Evolutionary conservation across 169 alveolate genomes (phyloP).

Genomic region (Cryptosporidium muris): DNA sequence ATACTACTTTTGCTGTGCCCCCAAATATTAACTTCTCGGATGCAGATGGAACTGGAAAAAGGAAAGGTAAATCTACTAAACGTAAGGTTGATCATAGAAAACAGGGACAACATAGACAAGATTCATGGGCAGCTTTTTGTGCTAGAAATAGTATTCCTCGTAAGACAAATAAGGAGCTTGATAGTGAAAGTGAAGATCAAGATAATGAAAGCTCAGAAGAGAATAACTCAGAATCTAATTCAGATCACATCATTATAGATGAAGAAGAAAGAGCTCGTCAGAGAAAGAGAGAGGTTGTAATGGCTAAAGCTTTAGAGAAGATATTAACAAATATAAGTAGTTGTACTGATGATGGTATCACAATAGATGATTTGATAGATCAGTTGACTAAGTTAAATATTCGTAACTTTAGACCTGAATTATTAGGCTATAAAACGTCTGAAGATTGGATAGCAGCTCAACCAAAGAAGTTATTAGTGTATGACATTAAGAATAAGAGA

Average conservation of each 20-base stretch:
- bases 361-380: conserved; percentile 8
- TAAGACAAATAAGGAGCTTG: conserved; percentile 1
- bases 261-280: conserved; percentile 18
- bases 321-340: conserved; percentile 29
- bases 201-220: neutral
- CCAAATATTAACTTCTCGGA: conserved; percentile 53
- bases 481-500: conserved; percentile 16
- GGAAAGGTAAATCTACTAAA: conserved; percentile 22
- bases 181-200: conserved; percentile 4
- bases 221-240: neutral
- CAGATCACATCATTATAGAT: conserved; percentile 1
- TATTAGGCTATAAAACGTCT: conserved; percentile 41
- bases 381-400: conserved; percentile 45
- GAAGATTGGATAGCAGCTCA: conserved; percentile 58
- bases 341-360: conserved; percentile 31
- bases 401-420: conserved; percentile 49
- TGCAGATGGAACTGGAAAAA: conserved; percentile 64
- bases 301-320: conserved; percentile 58
- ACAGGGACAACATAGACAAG: conserved; percentile 20
- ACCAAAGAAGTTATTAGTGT: conserved; percentile 17
- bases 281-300: conserved; percentile 41
- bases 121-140: conserved; percentile 70
- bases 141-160: conserved; percentile 59
- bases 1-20: neutral
- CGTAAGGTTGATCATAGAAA: conserved; percentile 49